Evolutionary conservation across 768 basidiomycete genomes (phyloP).

Genomic region (Serendipita vermifera): DNA sequence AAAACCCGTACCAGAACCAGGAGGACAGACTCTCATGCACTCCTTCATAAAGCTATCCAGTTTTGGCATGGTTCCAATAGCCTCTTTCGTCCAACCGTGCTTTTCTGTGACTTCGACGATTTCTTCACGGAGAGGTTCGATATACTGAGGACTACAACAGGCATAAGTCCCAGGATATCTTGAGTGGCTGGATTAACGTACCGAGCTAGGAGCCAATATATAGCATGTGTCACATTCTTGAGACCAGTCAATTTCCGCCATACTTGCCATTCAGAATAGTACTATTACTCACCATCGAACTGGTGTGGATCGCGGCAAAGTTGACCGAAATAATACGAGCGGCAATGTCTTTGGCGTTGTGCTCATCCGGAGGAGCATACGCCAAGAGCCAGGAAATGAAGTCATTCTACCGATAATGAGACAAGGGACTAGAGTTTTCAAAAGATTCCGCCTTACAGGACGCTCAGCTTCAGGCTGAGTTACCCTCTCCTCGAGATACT

Average conservation of each 20-base stretch:
- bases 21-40: constrained; percentile 26
- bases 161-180: not conserved
- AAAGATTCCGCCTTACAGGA: too few relatives aligned
- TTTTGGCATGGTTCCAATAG: constrained; percentile 30
- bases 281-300: constrained; percentile 25
- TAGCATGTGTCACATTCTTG: not conserved
- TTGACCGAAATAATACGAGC: constrained; percentile 26
- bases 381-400: constrained; percentile 36
- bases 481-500: too few relatives aligned
- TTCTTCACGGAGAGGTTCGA: constrained; percentile 24
- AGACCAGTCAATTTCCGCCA: too few relatives aligned
- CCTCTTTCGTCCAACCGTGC: constrained; percentile 31
- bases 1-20: constrained; percentile 16
- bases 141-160: constrained; percentile 17
- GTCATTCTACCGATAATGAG: constrained; percentile 28
- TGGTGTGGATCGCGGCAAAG: constrained; percentile 33
- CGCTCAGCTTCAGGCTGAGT: too few relatives aligned
- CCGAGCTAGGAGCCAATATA: not conserved
- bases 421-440: not conserved
- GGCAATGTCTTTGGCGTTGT: constrained; percentile 24
- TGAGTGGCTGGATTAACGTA: not conserved
- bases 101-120: constrained; percentile 20
- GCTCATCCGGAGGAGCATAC: constrained; percentile 23
- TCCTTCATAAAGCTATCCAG: constrained; percentile 44
- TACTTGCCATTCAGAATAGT: not conserved